Evolutionary conservation across 805 yeast genomes (phyloP), one percentile per base, ranked within the genome.

Genomic region (Jamesozyma spencerorum): DNA sequence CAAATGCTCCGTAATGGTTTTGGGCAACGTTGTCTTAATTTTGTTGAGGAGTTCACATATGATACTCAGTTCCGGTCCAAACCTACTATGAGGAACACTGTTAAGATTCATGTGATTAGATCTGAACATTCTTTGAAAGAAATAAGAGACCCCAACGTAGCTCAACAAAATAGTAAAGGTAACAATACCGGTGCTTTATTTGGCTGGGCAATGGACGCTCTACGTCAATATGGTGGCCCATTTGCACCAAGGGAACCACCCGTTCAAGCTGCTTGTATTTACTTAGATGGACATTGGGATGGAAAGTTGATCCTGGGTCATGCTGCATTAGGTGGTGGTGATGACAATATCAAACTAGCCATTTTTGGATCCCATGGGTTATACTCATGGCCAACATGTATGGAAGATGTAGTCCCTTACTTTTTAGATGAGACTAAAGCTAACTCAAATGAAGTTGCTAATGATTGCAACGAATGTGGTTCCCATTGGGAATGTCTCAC

Each of bases 261-360:
- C 1, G 72, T 72, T 2, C 85, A 84, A 51, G 94, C 92, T 18
- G 96, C 97, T 0, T 90, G 84, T 18, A 69, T 90, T 58, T 81
- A 78, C 49, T 58, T 87, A 49, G 98, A 92, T 62, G 71, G 94
- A 1, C 87, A 81, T 54, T 92, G 86, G 83, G 94, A 88, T 58
- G 60, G 66, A 2, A 52, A 63, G 32, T 61, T 64, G 26, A 78
- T 92, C 36, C 59, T 77, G 29, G 85, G 86, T 2, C 97, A 92
- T 63, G 97, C 97, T 2, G 97, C 97, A 0, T 64, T 90, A 14
- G 97, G 97, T 35, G 97, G 97, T 22, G 92, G 92, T 11, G 71
- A 72, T 19, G 79, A 71, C 32, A 66, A 75, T 33, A 66, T 85
- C 33, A 78, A 78, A 47, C 63, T 92, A 40, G 97, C 95, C 1